A percentile compares a stretch with the other conserved stretches of the same genome.
Evolutionary conservation across 1,284 basidiomycete genomes (phyloP).

Genomic region (Microbotryum violaceum): DNA sequence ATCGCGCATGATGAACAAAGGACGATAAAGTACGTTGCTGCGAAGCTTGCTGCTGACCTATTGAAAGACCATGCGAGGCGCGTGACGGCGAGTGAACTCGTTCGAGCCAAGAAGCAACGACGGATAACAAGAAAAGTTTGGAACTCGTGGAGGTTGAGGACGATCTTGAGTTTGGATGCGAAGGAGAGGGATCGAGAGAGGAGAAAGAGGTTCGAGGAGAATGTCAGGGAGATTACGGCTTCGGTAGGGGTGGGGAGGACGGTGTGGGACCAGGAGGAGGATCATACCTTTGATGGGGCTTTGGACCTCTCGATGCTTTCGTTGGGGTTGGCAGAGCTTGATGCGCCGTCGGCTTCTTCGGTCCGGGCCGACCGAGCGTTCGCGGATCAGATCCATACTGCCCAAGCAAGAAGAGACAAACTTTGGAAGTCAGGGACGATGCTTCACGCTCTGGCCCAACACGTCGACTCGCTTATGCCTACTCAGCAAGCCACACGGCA

Average conservation of each 20-base stretch:
- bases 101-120: neutral
- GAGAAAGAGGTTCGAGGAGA: slow-evolving; percentile 3
- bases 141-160: neutral
- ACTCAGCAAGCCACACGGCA: neutral
- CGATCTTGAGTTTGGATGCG: neutral
- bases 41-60: neutral
- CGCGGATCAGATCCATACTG: neutral
- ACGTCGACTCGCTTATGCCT: neutral
- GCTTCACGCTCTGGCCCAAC: slow-evolving; percentile 9
- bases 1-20: neutral
- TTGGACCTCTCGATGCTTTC: neutral
- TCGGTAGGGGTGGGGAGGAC: neutral
- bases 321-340: slow-evolving; percentile 8
- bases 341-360: slow-evolving; percentile 5
- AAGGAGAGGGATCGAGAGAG: slow-evolving; percentile 1
- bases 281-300: neutral
- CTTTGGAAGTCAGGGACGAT: slow-evolving; percentile 21
- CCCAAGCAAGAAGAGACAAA: neutral
- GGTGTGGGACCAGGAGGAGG: neutral
- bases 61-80: neutral
- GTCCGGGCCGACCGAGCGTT: neutral
- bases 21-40: neutral
- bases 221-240: slow-evolving; percentile 3
- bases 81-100: neutral
- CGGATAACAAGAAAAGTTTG: neutral